These are phyloP conservation scores for Ceriops tagal DNA, from an alignment of 345 rosid species.

Conservation along the genomic window DNA sequence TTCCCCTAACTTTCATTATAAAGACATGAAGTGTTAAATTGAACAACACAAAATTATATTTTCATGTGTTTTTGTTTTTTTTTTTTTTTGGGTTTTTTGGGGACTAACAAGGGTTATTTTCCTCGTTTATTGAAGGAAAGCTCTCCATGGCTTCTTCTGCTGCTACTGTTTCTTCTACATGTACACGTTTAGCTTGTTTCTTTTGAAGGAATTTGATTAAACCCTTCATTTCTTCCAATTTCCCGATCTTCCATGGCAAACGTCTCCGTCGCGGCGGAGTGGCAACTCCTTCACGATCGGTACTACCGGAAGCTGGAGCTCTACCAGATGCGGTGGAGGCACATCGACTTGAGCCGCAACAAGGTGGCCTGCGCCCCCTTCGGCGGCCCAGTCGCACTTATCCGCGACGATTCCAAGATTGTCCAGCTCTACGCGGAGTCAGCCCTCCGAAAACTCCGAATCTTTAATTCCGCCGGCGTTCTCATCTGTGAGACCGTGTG, in stretches of 20 bases:
- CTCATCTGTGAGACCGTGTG: conserved; percentile 78
- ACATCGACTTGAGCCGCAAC: conserved; percentile 80
- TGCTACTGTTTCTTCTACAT: too few species aligned
- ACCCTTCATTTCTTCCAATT: too few species aligned
- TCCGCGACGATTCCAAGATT: conserved; percentile 97
- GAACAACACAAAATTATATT: too few species aligned
- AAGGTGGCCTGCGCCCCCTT: conserved; percentile 91
- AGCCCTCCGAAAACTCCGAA: conserved; percentile 93
- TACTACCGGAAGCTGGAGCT: conserved; percentile 91
- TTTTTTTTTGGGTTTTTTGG: too few species aligned
- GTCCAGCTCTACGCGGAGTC: conserved; percentile 96
- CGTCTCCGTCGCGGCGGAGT: conserved; percentile 92
- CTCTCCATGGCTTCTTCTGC: too few species aligned
- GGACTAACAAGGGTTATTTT: too few species aligned
- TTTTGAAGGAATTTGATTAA: too few species aligned
- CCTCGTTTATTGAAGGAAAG: too few species aligned
- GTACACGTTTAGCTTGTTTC: too few species aligned
- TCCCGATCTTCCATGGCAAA: conserved; percentile 51
- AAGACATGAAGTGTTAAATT: too few species aligned
- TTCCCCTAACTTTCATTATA: too few species aligned
- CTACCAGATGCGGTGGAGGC: conserved; percentile 82
- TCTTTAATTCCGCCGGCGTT: conserved; percentile 83
- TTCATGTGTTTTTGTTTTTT: too few species aligned
- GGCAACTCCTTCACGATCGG: conserved; percentile 84
- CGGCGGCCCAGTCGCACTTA: conserved; percentile 91